Evolutionary conservation across 2,329 filamentous ascomycete genomes (phyloP).

Genomic region (Neonectria coccinea): DNA sequence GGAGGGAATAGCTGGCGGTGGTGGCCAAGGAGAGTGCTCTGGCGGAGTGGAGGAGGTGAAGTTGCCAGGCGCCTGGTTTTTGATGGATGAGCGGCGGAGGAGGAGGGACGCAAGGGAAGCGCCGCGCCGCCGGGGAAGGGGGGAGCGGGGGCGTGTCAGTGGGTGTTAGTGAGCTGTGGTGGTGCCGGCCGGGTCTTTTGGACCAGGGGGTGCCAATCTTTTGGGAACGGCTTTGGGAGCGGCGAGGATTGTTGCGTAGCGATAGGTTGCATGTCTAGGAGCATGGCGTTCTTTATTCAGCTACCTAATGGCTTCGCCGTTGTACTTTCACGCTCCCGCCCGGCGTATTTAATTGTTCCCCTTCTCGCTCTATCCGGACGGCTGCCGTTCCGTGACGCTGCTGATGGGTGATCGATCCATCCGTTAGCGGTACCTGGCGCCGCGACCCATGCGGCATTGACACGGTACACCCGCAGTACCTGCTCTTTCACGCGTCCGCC

Average conservation of each 20-base stretch:
- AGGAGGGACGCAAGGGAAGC: conserved; percentile 32
- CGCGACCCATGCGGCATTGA: conserved; percentile 14
- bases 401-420: conserved; percentile 28
- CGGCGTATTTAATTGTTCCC: neutral
- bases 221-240: neutral
- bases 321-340: neutral
- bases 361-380: neutral
- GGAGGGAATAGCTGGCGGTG: conserved; percentile 43
- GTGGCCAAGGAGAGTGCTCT: conserved; percentile 20
- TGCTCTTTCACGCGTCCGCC: neutral
- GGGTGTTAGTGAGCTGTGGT: conserved; percentile 12
- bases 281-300: neutral
- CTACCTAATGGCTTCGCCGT: neutral
- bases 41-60: conserved; percentile 48
- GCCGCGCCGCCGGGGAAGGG: conserved; percentile 26
- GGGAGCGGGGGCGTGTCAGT: conserved; percentile 17
- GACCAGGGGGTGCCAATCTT: neutral
- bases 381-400: conserved; percentile 19
- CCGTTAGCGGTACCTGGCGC: conserved; percentile 27
- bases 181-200: conserved; percentile 15
- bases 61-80: conserved; percentile 38
- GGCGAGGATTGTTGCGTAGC: neutral
- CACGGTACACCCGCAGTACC: conserved; percentile 14
- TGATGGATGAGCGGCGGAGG: conserved; percentile 25
- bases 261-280: too few relatives aligned